Percentiles rank a stretch among this genome's conserved stretches.
phyloP scores from a whole-genome alignment of 2,329 filamentous ascomycete species.

The Cladorrhinum sp. region DNA sequence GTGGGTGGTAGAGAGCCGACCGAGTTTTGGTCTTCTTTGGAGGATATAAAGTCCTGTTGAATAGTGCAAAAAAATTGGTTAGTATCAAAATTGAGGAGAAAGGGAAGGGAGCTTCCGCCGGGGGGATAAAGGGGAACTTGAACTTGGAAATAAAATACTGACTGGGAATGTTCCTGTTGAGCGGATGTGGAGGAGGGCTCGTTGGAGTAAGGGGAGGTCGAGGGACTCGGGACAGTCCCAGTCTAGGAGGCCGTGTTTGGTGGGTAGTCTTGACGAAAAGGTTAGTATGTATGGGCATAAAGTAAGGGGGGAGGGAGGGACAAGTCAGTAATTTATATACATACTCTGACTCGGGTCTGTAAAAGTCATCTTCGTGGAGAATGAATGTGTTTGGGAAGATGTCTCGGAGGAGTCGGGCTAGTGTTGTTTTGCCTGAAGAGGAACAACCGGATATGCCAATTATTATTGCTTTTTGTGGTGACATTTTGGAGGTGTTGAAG shows the following conservation, averaged over 20 bases:
- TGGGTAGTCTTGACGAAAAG: conserved; percentile 45
- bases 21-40: conserved; percentile 63
- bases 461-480: conserved; percentile 52
- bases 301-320: not conserved
- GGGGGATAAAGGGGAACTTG: not conserved
- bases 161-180: conserved; percentile 63
- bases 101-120: not conserved
- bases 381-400: conserved; percentile 78
- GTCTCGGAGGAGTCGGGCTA: conserved; percentile 78
- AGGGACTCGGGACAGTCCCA: conserved; percentile 89
- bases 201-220: conserved; percentile 64
- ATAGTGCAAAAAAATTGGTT: conserved; percentile 30
- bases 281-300: not conserved
- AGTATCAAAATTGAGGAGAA: conserved; percentile 23
- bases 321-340: conserved; percentile 39
- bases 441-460: conserved; percentile 87
- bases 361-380: conserved; percentile 96
- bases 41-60: conserved; percentile 39
- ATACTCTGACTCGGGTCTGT: conserved; percentile 67
- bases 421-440: conserved; percentile 91
- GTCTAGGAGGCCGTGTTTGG: conserved; percentile 65
- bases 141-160: conserved; percentile 33
- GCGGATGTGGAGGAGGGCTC: conserved; percentile 68
- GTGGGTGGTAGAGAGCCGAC: conserved; percentile 49
- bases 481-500: not conserved